Conservation (phyloP, 2,329 filamentous ascomycete species). For the Lecanicillium sp. region DNA sequence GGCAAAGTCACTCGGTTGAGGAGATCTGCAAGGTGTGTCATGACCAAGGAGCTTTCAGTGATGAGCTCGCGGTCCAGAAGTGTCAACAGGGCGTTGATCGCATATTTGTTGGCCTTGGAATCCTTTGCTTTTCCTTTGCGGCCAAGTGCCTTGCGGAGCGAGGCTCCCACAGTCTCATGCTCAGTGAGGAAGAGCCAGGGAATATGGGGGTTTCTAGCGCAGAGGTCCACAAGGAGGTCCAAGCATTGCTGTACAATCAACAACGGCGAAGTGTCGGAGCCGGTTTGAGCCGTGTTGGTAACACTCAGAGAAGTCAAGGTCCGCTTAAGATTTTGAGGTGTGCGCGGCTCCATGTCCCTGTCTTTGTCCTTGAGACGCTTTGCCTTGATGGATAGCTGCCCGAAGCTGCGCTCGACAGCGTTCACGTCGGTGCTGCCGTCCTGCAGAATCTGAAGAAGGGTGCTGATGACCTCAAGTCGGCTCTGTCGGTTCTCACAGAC, state of each 20-base stretch:
- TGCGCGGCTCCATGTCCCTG: conserved; percentile 58
- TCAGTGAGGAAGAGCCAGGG: conserved; percentile 91
- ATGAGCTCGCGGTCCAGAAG: conserved; percentile 90
- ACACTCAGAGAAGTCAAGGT: conserved; percentile 55
- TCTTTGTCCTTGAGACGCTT: conserved; percentile 68
- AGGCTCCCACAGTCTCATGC: conserved; percentile 69
- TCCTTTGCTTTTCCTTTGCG: conserved; percentile 89
- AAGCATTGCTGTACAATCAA: conserved; percentile 96
- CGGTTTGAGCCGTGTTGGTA: conserved; percentile 45
- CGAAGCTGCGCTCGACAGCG: conserved; percentile 92
- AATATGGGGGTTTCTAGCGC: conserved; percentile 78
- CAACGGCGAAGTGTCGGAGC: conserved; percentile 85
- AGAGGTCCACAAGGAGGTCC: conserved; percentile 75
- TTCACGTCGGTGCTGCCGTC: conserved; percentile 91
- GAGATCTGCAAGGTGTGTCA: conserved; percentile 85
- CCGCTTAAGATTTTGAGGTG: conserved; percentile 73
- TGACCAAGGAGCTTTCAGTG: conserved; percentile 93
- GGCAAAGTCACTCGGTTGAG: conserved; percentile 85
- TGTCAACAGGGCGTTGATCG: conserved; percentile 82
- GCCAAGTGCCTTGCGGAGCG: conserved; percentile 68
- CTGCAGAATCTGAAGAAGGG: conserved; percentile 86
- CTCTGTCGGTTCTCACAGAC: conserved; percentile 97
- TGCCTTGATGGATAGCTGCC: conserved; percentile 83
- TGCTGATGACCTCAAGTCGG: conserved; percentile 86
- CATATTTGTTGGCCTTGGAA: conserved; percentile 75